Base-by-base conservation (phyloP, 2,329 filamentous ascomycete species). In the Neofusicoccum umdonicola region DNA sequence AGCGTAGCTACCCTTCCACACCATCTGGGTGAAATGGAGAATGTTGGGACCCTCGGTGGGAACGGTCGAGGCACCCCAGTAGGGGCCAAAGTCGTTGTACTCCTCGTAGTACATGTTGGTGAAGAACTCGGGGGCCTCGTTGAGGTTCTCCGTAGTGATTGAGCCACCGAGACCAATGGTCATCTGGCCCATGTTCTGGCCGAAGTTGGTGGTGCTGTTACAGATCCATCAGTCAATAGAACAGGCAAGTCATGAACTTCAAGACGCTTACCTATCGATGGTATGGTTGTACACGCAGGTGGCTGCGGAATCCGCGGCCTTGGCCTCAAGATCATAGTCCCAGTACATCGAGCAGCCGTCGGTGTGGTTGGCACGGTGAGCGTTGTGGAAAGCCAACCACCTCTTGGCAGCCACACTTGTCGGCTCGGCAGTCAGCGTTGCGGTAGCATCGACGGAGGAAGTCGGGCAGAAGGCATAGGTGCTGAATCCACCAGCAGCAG, bases 281-380 rank as follows among this genome's bases (percentile, higher is more conserved):
- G 31, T 51, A 78, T 98, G 94, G 44, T 80, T 83, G 70, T 93
- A 94, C 47, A 84, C 81, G 77, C 93, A 96, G 39, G 76, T 83
- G 35, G 83, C 72, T 66, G 92, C 92, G 62, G 88, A 86, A 64
- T 80, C 79, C 56, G 80, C 69, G 47, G 93, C 93, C 66, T 85
- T 91, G 63, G 75, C 73, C 63, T 87, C 90, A 63, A 92, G 85
- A 48, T 80, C 79, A 8, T 80, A 73, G 71, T 88, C 84, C 90
- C 91, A 98, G 58, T 72, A 74, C 51, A 97, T 50, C 80, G 84
- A 22, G 78, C 73, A 41, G 87, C 57, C 44, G 22, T 64, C 87
- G 17, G 89, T 89, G 84, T 97, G 92, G 82, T 95, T 96, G 73
- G 83, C 76, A 68, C 95, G 93, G 80, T 95, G 91, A 62, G 89